Base-by-base conservation (phyloP, 192 early-diverging fungal genomes). In the Backusella sp. region DNA sequence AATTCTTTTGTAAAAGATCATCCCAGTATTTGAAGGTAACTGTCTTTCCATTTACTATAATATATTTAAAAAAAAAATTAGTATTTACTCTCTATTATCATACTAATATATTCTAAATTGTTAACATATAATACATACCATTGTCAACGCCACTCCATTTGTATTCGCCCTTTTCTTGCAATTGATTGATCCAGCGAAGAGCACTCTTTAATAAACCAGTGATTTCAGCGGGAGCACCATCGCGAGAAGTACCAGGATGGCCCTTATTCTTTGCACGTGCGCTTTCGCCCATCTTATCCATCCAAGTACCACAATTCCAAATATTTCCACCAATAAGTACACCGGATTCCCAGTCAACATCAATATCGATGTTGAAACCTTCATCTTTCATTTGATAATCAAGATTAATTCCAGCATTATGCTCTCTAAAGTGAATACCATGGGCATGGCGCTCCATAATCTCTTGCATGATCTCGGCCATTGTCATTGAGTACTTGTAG, bases 291-390 rank as follows among this genome's bases (percentile, higher is more conserved):
- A 95, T 96, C 83, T 98, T 99, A 84, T 99, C 98, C 96, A 99
- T 99, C 98, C 97, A 99, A 0, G 96, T 99, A 32, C 98, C 97
- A 76, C 97, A 99, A 84, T 99, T 99, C 84, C 85, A 96, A 42
- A 85, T 46, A 79, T 90, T 98, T 34, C 98, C 98, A 68, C 98
- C 97, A 68, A 82, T 76, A 30, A 98, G 85, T 65, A 98, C 89
- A 19, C 97, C 98, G 0, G 87, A 92, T 15, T 82, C 80, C 83
- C 92, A 96, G 44, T 94, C 89, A 3, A 94, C 91, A n/a, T 82
- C 75, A 28, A 94, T 88, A 68, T 87, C 83, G 66, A 99, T 85
- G 66, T 95, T 84, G 84, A 99, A 99, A 0, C 98, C 98, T 76
- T 91, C 89, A 77, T 91, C 87, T 34, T 85, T 84, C 98, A 99